These are phyloP conservation scores for Cryptococcus depauperatus DNA, from an alignment of 1,284 basidiomycete species.

Conservation along the genomic window DNA sequence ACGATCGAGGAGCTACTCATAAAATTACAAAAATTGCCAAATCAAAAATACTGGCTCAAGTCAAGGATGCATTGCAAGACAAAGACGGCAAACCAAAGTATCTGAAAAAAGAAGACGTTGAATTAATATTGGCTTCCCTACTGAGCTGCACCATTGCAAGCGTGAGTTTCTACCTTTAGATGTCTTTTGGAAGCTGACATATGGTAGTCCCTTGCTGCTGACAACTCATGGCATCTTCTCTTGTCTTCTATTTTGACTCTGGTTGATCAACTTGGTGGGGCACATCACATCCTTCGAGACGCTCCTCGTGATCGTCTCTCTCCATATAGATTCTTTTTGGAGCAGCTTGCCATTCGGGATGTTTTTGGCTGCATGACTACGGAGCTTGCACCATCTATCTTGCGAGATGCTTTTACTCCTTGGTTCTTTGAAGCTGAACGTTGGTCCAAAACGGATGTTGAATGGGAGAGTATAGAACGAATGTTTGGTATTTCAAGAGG, in stretches of 20 bases:
- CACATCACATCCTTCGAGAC: constrained; percentile 30
- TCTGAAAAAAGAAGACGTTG: constrained; percentile 29
- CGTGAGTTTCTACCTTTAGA: constrained; percentile 21
- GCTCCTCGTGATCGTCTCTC: constrained; percentile 31
- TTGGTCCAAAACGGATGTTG: constrained; percentile 30
- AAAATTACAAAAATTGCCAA: constrained; percentile 27
- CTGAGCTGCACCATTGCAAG: constrained; percentile 39
- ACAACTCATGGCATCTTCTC: constrained; percentile 41
- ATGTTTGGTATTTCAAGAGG: constrained; percentile 41
- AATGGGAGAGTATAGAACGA: constrained; percentile 40
- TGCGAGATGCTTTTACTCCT: constrained; percentile 35
- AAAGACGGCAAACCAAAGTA: constrained; percentile 23
- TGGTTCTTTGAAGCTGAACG: constrained; percentile 41
- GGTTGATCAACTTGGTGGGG: constrained; percentile 37
- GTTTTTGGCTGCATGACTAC: constrained; percentile 44
- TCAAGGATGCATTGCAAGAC: constrained; percentile 20
- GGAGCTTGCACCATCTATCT: constrained; percentile 32
- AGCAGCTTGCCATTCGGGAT: constrained; percentile 41
- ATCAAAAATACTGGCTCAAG: constrained; percentile 23
- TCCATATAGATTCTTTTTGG: constrained; percentile 36
- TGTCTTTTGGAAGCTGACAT: background rate
- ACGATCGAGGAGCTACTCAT: constrained; percentile 30
- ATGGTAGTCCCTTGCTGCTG: constrained; percentile 32
- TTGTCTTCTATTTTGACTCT: constrained; percentile 33
- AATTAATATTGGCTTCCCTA: constrained; percentile 35